Evolutionary conservation across 2,329 filamentous ascomycete species (phyloP).

Genomic region (Beauveria brongniartii): DNA sequence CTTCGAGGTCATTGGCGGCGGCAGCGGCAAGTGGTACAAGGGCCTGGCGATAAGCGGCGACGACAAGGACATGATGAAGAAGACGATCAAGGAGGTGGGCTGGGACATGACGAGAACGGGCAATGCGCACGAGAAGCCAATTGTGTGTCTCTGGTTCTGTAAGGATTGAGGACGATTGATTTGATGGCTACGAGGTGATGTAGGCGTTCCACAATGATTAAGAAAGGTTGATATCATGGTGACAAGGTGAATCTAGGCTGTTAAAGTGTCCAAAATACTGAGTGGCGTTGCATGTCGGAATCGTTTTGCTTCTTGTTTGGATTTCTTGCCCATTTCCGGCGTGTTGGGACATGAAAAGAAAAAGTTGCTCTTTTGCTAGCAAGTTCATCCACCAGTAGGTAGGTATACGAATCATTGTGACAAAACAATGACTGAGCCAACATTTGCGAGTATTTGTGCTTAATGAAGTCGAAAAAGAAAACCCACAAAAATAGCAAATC

Average conservation of each 20-base stretch:
- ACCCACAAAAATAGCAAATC: not conserved
- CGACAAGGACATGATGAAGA: conserved; percentile 37
- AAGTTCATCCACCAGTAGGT: not conserved
- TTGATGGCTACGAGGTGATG: not conserved
- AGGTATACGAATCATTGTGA: not conserved
- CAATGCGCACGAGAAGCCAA: conserved; percentile 37
- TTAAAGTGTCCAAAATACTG: not conserved
- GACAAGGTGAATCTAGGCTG: no score
- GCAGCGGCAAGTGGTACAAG: conserved; percentile 51
- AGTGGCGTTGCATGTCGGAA: not conserved
- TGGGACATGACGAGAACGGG: conserved; percentile 49
- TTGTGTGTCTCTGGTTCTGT: conserved; percentile 54
- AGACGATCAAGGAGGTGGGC: conserved; percentile 47
- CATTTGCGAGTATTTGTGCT: not conserved
- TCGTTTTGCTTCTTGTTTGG: not conserved
- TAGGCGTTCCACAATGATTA: no score
- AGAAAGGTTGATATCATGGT: no score
- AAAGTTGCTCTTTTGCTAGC: not conserved
- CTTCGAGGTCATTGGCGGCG: conserved; percentile 47
- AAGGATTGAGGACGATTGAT: conserved; percentile 32
- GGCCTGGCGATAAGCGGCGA: conserved; percentile 44
- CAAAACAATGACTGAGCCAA: not conserved
- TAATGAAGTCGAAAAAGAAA: not conserved
- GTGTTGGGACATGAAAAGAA: not conserved
- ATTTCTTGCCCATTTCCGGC: not conserved